These are phyloP conservation scores for Malus hybrid DNA, from an alignment of 331 rosid species.

Conservation along the genomic window DNA sequence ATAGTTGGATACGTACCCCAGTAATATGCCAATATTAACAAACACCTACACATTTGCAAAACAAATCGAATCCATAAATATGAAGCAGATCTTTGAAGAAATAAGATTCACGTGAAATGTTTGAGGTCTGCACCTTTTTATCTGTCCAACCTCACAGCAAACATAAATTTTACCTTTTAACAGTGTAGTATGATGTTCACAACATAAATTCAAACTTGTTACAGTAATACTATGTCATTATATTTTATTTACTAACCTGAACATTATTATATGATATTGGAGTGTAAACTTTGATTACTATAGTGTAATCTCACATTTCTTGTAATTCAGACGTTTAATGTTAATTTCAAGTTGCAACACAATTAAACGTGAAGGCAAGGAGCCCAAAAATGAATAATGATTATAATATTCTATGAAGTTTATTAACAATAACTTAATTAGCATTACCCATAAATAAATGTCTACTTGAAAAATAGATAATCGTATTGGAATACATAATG, in stretches of 20 bases:
- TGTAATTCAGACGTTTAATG: background rate
- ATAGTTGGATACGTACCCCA: constrained; percentile 49
- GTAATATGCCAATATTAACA: constrained; percentile 46
- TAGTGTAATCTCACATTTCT: background rate
- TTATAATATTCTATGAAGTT: background rate
- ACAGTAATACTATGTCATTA: no score
- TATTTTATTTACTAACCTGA: background rate
- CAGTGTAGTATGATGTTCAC: background rate
- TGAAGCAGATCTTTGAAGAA: background rate
- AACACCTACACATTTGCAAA: constrained; percentile 25
- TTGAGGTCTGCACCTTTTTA: background rate
- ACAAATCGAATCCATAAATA: background rate
- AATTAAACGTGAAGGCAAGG: no score
- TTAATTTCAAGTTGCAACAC: background rate
- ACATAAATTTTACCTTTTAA: background rate
- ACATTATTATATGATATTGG: background rate
- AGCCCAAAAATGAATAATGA: no score
- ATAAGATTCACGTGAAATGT: background rate
- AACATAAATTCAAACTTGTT: background rate
- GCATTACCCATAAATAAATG: no score
- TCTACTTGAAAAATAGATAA: no score
- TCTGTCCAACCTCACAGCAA: background rate
- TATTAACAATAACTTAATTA: background rate
- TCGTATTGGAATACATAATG: no score
- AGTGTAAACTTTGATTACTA: background rate